phyloP scores from a whole-genome alignment of 306 rosid species.

The Ammopiptanthus mongolicus region DNA sequence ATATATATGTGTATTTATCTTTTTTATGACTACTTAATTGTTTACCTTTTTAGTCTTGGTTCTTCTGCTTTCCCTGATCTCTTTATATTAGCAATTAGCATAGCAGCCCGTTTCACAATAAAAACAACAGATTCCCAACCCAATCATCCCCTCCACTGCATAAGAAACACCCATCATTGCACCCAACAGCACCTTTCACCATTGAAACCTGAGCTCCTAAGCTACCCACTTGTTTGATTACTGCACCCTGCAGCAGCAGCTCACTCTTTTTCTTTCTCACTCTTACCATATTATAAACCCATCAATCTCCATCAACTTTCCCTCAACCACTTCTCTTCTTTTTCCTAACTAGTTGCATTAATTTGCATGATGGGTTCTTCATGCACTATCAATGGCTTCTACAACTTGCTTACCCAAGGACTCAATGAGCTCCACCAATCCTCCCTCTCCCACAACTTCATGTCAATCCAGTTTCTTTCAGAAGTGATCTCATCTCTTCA shows the following conservation, averaged over 20 bases:
- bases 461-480: constrained; percentile 76
- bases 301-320: constrained; percentile 48
- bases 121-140: constrained; percentile 66
- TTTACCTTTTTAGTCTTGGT: background rate
- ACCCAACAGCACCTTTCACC: constrained; percentile 61
- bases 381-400: constrained; percentile 73
- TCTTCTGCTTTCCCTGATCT: background rate
- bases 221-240: constrained; percentile 21
- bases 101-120: constrained; percentile 36
- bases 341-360: background rate
- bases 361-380: constrained; percentile 57
- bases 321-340: constrained; percentile 10
- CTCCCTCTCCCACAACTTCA: constrained; percentile 45
- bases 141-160: constrained; percentile 78
- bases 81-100: constrained; percentile 2
- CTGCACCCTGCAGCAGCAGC: background rate
- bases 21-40: too few relatives aligned
- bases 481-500: constrained; percentile 58
- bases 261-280: background rate
- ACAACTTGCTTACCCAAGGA: constrained; percentile 55
- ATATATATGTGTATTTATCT: constrained; percentile 1
- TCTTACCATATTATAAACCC: constrained; percentile 38
- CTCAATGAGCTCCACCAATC: constrained; percentile 56
- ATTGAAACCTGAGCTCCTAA: constrained; percentile 48
- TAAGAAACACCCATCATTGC: constrained; percentile 74